These are phyloP conservation scores for Avena eriantha DNA, from an alignment of 176 grass and related monocot species.

Conservation along the genomic window DNA sequence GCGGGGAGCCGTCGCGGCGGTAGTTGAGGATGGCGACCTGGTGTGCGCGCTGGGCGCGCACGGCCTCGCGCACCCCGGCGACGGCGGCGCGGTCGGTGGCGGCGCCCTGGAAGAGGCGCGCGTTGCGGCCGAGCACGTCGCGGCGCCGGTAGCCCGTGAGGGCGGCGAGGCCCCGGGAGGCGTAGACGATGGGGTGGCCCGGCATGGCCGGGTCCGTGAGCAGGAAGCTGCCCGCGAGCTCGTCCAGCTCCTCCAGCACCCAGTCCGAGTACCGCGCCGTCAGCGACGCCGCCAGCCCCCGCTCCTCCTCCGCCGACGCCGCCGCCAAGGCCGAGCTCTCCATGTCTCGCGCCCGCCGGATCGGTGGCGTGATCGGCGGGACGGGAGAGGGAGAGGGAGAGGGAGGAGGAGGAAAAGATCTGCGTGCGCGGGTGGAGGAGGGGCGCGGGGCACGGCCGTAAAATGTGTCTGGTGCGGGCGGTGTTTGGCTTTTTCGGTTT, in stretches of 20 bases:
- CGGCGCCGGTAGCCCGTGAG: constrained; percentile 64
- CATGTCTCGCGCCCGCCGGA: constrained; percentile 39
- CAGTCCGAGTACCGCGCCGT: constrained; percentile 82
- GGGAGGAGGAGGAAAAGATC: constrained; percentile 44
- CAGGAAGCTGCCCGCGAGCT: constrained; percentile 73
- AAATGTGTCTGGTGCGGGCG: neutral
- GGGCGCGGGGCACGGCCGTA: constrained; percentile 36
- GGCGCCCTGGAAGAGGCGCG: constrained; percentile 85
- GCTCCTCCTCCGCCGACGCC: neutral
- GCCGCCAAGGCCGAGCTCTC: constrained; percentile 26
- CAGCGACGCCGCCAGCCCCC: constrained; percentile 53
- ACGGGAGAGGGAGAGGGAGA: neutral
- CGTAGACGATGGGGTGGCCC: constrained; percentile 95
- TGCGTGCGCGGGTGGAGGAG: constrained; percentile 16
- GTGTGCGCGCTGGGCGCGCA: constrained; percentile 59
- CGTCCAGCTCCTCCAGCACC: constrained; percentile 81
- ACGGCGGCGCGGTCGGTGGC: constrained; percentile 75
- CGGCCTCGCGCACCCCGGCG: constrained; percentile 71
- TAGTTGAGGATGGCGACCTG: constrained; percentile 81
- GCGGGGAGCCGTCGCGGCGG: constrained; percentile 72
- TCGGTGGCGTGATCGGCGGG: constrained; percentile 39
- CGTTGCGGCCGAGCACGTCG: constrained; percentile 79
- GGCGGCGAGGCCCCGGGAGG: constrained; percentile 59
- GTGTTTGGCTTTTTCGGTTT: no score
- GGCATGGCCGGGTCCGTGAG: constrained; percentile 82